Conservation (phyloP, 2,329 filamentous ascomycete genomes). For the Ciborinia camelliae region DNA sequence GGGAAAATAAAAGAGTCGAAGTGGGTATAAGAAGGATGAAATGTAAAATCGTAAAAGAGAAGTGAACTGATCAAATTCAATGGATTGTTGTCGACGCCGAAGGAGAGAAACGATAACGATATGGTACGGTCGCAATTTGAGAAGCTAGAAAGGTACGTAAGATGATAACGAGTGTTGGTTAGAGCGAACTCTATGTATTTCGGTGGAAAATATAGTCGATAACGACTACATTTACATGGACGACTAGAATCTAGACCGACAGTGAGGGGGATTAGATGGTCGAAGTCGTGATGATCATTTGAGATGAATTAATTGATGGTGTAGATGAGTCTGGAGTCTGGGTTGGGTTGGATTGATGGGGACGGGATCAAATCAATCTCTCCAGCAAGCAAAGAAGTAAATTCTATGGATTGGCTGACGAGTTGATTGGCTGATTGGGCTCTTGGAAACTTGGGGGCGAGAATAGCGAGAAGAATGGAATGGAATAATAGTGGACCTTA, state of each 20-base stretch:
- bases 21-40: not conserved
- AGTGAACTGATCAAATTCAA: conserved; percentile 1
- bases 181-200: conserved; percentile 28
- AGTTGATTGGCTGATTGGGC: too few species aligned
- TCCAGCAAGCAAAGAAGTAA: not conserved
- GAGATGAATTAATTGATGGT: not conserved
- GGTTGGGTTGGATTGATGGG: conserved; percentile 6
- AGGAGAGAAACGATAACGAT: not conserved
- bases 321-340: not conserved
- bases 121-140: not conserved
- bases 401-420: not conserved
- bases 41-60: not conserved
- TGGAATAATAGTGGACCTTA: too few species aligned
- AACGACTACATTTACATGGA: conserved; percentile 14
- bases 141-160: conserved; percentile 1
- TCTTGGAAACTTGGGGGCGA: conserved; percentile 12
- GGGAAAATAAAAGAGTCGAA: not conserved
- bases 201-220: not conserved
- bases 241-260: conserved; percentile 11
- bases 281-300: conserved; percentile 15
- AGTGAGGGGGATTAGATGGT: not conserved
- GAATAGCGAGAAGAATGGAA: too few species aligned
- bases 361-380: conserved; percentile 15
- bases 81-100: not conserved
- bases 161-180: conserved; percentile 30